Percentiles rank a stretch among this genome's conserved stretches.
Evolutionary conservation across 2,329 filamentous ascomycete genomes (phyloP).

Genomic region (Colletotrichum australisinense): DNA sequence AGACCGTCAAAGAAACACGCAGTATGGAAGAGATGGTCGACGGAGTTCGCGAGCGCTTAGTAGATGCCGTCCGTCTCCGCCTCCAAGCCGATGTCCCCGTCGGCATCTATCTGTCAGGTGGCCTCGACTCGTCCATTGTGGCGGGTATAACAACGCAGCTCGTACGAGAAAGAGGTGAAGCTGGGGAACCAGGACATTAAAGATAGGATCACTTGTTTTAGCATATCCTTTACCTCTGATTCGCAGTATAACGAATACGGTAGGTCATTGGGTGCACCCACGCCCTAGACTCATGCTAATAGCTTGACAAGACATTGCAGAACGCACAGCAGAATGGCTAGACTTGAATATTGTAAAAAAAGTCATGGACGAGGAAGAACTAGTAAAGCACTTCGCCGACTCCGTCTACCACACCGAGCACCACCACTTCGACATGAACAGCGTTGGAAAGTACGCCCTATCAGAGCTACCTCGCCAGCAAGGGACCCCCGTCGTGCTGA

Average conservation of each 20-base stretch:
- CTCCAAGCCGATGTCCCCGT: slow-evolving; percentile 67
- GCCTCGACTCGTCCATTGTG: slow-evolving; percentile 66
- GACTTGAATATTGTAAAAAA: slow-evolving; percentile 42
- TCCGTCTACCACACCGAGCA: slow-evolving; percentile 45
- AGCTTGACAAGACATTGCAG: slow-evolving; percentile 39
- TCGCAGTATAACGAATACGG: slow-evolving; percentile 61
- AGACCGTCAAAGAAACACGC: slow-evolving; percentile 48
- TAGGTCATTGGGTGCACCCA: slow-evolving; percentile 21
- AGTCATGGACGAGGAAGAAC: slow-evolving; percentile 39
- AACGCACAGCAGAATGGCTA: slow-evolving; percentile 45
- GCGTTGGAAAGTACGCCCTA: slow-evolving; percentile 61
- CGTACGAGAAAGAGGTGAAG: slow-evolving; percentile 53
- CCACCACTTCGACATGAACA: slow-evolving; percentile 58
- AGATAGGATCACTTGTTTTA: slow-evolving; percentile 53
- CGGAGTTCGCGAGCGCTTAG: slow-evolving; percentile 59
- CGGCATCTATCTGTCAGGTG: slow-evolving; percentile 66
- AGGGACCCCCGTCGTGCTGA: slow-evolving; percentile 65
- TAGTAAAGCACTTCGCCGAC: slow-evolving; percentile 44
- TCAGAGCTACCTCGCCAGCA: slow-evolving; percentile 55
- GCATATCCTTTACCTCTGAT: slow-evolving; percentile 60
- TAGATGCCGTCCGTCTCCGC: slow-evolving; percentile 62
- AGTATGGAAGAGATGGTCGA: slow-evolving; percentile 61
- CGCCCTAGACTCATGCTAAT: not conserved
- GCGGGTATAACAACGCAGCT: slow-evolving; percentile 67
- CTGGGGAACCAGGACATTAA: slow-evolving; percentile 51